Base-by-base conservation (phyloP, 2,329 filamentous ascomycete species). In the Atkinsonella hypoxylon region DNA sequence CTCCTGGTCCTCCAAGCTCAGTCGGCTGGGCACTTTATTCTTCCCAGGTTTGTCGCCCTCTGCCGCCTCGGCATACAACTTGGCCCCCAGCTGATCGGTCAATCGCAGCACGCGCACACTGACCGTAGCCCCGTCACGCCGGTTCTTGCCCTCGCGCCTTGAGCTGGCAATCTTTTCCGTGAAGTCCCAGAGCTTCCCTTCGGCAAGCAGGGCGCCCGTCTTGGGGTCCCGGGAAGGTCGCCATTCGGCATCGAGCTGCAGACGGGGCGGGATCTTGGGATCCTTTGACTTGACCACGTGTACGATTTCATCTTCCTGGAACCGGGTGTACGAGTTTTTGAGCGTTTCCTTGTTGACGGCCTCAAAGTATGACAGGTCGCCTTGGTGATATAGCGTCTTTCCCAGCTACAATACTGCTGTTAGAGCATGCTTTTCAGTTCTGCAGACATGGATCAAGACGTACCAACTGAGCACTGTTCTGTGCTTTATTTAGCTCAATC, bases 341-440 rank as follows among this genome's bases (percentile, higher is more conserved):
- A 98, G 78, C 0, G 90, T 95, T 67, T 98, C 91, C 61, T 96
- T 96, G 73, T 98, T 98, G 56, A 98, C 91, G 2, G 93, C 90
- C 69, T 98, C 93, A 58, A 96, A 97, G 69, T 98, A 98, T 31
- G 85, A 90, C 10, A 98, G 79, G 61, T 98, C 93, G 51, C 93
- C 93, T 70, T 98, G 91, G 64, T 98, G 91, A 63, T 96, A 98
- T 1, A 98, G 76, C 0, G 93, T 97, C 69, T 98, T 97, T 50
- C 93, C 93, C 31, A 96, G 80, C 79, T 91, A 59, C 3, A 22
- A 2, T 2, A 39, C 18, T 67, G 26, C 17, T 18, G 20, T 38
- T 15, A 15, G 40, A 13, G n/a, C 36, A 32, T 11, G 31, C 31
- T 12, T 18, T 15, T 34, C 17, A 17, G 15, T 30, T 12, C 34